phyloP scores from a whole-genome alignment of 257 asterid genomes.

The Plantago ovata region DNA sequence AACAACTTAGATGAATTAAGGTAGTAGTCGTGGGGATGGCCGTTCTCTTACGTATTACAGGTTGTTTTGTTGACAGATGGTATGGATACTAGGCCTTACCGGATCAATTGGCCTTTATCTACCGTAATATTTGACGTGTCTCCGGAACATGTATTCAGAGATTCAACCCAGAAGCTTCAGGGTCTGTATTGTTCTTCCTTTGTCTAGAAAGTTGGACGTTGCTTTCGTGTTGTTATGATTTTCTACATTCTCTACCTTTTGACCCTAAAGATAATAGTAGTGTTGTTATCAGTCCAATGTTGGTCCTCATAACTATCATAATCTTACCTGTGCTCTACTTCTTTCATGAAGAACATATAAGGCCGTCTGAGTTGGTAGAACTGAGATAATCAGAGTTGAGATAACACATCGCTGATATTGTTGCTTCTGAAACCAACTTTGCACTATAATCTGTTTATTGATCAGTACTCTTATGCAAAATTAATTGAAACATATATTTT shows the following conservation, averaged over 20 bases:
- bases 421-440: not conserved
- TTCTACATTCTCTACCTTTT: not conserved
- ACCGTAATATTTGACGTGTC: constrained; percentile 59
- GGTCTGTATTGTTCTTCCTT: constrained; percentile 31
- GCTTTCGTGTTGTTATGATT: not conserved
- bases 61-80: constrained; percentile 83
- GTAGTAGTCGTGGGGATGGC: constrained; percentile 13
- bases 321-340: not conserved
- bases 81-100: constrained; percentile 82
- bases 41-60: constrained; percentile 42
- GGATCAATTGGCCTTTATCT: constrained; percentile 76
- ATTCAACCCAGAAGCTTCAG: constrained; percentile 52
- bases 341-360: too few species aligned
- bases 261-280: not conserved
- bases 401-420: not conserved
- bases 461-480: constrained; percentile 15
- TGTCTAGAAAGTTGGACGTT: not conserved
- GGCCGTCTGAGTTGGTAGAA: too few species aligned
- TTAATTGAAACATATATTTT: too few species aligned
- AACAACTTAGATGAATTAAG: constrained; percentile 4
- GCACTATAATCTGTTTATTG: not conserved
- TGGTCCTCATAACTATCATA: not conserved
- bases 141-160: constrained; percentile 45
- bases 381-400: not conserved
- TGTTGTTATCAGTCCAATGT: not conserved